Evolutionary conservation across 2,329 filamentous ascomycete species (phyloP).

Genomic region (Thelonectria rubi): DNA sequence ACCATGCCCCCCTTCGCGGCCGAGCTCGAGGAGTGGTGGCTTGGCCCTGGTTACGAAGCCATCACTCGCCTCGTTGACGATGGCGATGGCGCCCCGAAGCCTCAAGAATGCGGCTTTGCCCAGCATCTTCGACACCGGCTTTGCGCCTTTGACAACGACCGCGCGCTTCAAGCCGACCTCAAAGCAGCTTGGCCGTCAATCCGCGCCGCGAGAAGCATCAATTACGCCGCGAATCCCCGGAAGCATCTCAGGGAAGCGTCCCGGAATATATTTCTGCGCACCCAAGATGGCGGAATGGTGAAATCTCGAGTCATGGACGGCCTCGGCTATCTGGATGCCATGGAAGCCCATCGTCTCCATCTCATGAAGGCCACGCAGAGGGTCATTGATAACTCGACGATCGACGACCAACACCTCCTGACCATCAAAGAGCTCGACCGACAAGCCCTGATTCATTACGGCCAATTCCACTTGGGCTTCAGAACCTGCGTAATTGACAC

Average conservation of each 20-base stretch:
- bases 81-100: constrained; percentile 26
- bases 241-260: constrained; percentile 40
- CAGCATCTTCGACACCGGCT: constrained; percentile 45
- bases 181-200: constrained; percentile 32
- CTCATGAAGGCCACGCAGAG: constrained; percentile 39
- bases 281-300: constrained; percentile 43
- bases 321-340: constrained; percentile 45
- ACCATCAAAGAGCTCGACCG: constrained; percentile 45
- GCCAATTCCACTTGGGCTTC: constrained; percentile 46
- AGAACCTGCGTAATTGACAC: constrained; percentile 44
- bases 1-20: constrained; percentile 45
- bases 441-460: constrained; percentile 43
- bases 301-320: constrained; percentile 41
- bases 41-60: constrained; percentile 37
- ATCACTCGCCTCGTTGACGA: constrained; percentile 42
- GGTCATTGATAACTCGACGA: constrained; percentile 23
- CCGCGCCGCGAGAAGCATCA: constrained; percentile 22
- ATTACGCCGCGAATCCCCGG: constrained; percentile 42
- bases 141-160: constrained; percentile 45
- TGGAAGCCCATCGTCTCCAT: constrained; percentile 46
- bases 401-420: constrained; percentile 25
- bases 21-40: constrained; percentile 49
- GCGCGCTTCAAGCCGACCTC: constrained; percentile 31
- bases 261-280: constrained; percentile 40
- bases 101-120: constrained; percentile 46